phyloP scores from a whole-genome alignment of 768 basidiomycete genomes.

The Tricholoma flavovirens region DNA sequence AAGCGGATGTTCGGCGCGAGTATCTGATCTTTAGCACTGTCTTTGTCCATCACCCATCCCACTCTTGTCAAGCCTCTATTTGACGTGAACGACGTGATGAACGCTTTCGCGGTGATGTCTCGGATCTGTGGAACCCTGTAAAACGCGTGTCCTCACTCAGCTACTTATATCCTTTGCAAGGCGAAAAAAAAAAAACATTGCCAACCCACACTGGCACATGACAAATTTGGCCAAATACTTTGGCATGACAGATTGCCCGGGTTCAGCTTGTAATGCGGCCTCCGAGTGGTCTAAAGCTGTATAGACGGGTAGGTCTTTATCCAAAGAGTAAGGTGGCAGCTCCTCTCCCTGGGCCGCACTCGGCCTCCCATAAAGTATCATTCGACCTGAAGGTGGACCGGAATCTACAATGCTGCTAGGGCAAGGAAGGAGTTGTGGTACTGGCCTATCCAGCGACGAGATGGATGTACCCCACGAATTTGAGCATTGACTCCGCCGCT shows the following conservation, averaged over 20 bases:
- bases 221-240: background rate
- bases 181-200: no score
- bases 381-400: background rate
- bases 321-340: background rate
- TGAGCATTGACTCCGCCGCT: background rate
- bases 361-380: background rate
- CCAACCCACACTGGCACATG: background rate
- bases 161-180: no score
- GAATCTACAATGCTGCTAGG: background rate
- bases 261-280: background rate
- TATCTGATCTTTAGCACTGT: background rate
- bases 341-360: background rate
- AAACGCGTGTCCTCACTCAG: background rate
- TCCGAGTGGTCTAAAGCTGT: background rate
- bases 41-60: background rate
- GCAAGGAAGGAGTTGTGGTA: no score
- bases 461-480: background rate
- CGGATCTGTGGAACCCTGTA: background rate
- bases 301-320: background rate
- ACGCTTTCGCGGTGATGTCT: background rate
- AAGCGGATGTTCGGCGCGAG: no score
- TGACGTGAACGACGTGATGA: background rate
- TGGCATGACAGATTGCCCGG: background rate
- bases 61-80: background rate
- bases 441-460: background rate